Base-by-base conservation (phyloP, 495 filamentous ascomycete species). In the Penicillium nucicola region DNA sequence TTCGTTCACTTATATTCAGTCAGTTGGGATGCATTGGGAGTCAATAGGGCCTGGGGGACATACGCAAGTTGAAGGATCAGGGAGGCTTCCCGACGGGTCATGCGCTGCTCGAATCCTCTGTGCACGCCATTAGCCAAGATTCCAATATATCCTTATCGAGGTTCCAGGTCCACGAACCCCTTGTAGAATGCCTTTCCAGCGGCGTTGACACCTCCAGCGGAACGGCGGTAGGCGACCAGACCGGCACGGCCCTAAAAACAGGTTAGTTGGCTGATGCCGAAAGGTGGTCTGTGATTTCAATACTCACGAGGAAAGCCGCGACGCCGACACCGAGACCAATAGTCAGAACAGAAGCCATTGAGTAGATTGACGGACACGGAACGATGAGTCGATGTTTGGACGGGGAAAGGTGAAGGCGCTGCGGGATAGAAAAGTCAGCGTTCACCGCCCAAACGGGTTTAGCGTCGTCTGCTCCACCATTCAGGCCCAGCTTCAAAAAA, bases 151-250 rank as follows among this genome's bases (percentile, higher is more conserved):
- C 1, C 3, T 2, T 5, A 15, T 35, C 10, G 32, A 13, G 2
- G 31, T 40, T 1, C 23, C 12, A 19, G 15, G 11, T 20, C 7
- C 47, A 67, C 69, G 33, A 44, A 77, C 73, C 93, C 93, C 71
- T 96, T 97, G 77, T 96, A 97, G 66, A 88, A 99, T 25, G 88
- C 84, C 68, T 88, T 88, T 52, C 93, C 92, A 47, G 96, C 68
- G n/a, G 82, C 80, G 52, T 84, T 83, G 48, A 85, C 77, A 58
- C 85, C 85, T 62, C 87, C 89, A 53, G 84, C 79, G 45, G 86
- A 97, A 48, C 88, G 83, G 38, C 90, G 86, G 61, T 90, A 80
- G 45, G 95, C 93, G 42, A 96, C 85, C 10, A 95, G 77, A 44
- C 92, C 93, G 54, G 95, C 91, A 56, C 93, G 86, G 58, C 92